A percentile compares a stretch with the other conserved stretches of the same genome.
These are phyloP conservation scores for Colletotrichum cordylinicola DNA, from an alignment of 2,329 filamentous ascomycete genomes.

Conservation along the genomic window DNA sequence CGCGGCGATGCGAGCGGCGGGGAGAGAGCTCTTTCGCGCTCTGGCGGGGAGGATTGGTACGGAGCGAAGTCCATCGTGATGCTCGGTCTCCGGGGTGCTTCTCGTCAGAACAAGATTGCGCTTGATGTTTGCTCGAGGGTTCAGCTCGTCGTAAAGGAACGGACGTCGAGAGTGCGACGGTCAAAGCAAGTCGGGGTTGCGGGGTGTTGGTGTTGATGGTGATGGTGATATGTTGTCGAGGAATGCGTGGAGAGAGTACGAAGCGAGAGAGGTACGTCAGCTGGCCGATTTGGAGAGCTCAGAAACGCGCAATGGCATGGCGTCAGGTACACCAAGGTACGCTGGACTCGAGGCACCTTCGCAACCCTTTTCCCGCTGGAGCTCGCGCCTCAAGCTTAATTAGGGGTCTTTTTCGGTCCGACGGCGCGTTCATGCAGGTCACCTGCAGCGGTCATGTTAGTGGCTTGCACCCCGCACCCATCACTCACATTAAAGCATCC, in stretches of 20 bases:
- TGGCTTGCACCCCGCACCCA: constrained; percentile 1
- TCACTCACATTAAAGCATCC: not conserved
- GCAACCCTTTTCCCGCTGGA: not conserved
- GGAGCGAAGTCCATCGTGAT: constrained; percentile 88
- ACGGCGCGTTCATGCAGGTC: constrained; percentile 17
- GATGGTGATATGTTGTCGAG: not conserved
- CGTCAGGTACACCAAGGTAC: not conserved
- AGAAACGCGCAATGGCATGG: constrained; percentile 16
- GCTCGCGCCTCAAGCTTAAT: not conserved
- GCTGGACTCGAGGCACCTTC: not conserved
- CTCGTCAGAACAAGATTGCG: not conserved
- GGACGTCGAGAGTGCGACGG: not conserved
- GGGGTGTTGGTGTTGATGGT: not conserved
- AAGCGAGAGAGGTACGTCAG: constrained; percentile 3
- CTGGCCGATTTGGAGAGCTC: constrained; percentile 2
- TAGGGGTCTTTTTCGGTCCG: constrained; percentile 11
- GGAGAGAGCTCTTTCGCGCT: constrained; percentile 81
- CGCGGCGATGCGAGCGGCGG: constrained; percentile 66
- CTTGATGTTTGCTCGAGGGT: not conserved
- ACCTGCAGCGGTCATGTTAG: constrained; percentile 5
- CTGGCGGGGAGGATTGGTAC: constrained; percentile 91
- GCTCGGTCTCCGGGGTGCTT: not conserved
- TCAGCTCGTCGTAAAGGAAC: not conserved
- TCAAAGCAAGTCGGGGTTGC: not conserved
- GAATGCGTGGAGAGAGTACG: not conserved